A percentile compares a stretch with the other conserved stretches of the same genome.
Conservation (phyloP, 495 filamentous ascomycete species). For the Penicillium lagena region DNA sequence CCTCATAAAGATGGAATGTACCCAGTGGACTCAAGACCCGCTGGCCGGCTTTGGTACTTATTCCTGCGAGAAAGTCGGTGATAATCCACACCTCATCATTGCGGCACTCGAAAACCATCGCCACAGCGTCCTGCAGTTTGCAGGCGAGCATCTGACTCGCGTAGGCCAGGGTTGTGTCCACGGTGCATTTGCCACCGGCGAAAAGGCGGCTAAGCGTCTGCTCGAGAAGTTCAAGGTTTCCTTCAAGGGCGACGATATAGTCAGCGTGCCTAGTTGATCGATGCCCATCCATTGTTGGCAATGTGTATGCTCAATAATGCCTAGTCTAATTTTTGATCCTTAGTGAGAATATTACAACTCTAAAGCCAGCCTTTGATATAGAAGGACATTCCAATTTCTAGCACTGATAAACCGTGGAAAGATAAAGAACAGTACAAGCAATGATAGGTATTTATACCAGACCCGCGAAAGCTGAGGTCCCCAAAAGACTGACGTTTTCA, state of each 20-base stretch:
- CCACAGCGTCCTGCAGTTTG: constrained; percentile 15
- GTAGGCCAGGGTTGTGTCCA: constrained; percentile 19
- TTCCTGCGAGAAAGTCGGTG: constrained; percentile 19
- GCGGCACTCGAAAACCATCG: constrained; percentile 12
- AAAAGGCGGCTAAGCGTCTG: constrained; percentile 15
- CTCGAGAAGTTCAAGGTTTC: constrained; percentile 12
- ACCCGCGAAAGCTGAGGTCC: too few species aligned
- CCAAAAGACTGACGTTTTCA: too few species aligned
- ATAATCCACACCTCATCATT: constrained; percentile 12
- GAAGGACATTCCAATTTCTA: too few species aligned
- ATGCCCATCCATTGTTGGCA: too few species aligned
- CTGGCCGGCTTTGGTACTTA: constrained; percentile 17
- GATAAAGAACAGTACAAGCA: too few species aligned
- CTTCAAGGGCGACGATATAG: constrained; percentile 1
- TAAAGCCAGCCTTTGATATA: too few species aligned
- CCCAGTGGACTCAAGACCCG: constrained; percentile 21
- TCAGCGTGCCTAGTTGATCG: too few species aligned
- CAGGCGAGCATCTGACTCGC: constrained; percentile 17
- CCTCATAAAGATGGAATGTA: constrained; percentile 17
- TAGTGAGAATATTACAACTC: too few species aligned
- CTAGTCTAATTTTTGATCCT: too few species aligned
- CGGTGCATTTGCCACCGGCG: constrained; percentile 16
- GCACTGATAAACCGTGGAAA: too few species aligned
- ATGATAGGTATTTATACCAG: too few species aligned
- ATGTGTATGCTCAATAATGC: too few species aligned